Conservation (phyloP, 768 basidiomycete genomes). For the Lenzites betulinus region DNA sequence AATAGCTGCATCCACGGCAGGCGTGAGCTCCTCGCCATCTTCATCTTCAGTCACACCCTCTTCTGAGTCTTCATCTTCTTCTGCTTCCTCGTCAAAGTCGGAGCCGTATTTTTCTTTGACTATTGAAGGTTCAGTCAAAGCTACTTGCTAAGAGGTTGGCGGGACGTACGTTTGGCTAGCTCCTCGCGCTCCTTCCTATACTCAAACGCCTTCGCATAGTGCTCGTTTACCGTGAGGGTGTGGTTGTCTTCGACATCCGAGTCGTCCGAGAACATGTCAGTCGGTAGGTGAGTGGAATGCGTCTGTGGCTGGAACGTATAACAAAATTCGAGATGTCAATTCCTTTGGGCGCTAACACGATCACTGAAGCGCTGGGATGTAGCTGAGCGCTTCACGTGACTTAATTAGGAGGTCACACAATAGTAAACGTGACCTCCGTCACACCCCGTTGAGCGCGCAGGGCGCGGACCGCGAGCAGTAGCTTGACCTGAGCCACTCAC, state of each 20-base stretch:
- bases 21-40: slow-evolving; percentile 93
- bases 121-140: slow-evolving; percentile 31
- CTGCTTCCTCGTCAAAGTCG: slow-evolving; percentile 57
- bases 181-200: slow-evolving; percentile 86
- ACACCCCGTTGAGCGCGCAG: too few relatives aligned
- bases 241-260: slow-evolving; percentile 44
- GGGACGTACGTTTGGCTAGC: slow-evolving; percentile 65
- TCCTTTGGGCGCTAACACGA: too few relatives aligned
- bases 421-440: too few relatives aligned
- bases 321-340: too few relatives aligned
- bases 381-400: too few relatives aligned
- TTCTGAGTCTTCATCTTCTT: slow-evolving; percentile 65
- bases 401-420: too few relatives aligned
- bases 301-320: too few relatives aligned
- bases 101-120: slow-evolving; percentile 90
- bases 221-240: slow-evolving; percentile 68
- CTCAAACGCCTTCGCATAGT: slow-evolving; percentile 81
- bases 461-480: too few relatives aligned
- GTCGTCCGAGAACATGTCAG: slow-evolving; percentile 31
- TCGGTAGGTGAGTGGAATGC: background rate
- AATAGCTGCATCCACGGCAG: slow-evolving; percentile 92
- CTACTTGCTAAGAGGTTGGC: background rate
- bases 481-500: too few relatives aligned
- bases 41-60: slow-evolving; percentile 87
- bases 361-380: too few relatives aligned